Base-by-base conservation (phyloP, 2,329 filamentous ascomycete genomes). In the Trichoderma simmonsii region DNA sequence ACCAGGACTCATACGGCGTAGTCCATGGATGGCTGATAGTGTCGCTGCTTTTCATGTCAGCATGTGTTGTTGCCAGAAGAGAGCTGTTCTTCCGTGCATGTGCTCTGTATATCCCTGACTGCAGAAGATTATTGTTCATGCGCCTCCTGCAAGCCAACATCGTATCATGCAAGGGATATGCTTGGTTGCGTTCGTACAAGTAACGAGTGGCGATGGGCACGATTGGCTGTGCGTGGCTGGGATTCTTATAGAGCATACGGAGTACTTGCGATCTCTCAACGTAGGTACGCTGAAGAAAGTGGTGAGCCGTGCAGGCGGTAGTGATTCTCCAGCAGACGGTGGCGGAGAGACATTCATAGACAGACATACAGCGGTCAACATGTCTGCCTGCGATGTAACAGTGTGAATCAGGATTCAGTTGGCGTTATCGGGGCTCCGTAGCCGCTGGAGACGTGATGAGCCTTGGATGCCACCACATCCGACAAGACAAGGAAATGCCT, bases 401-500 rank as follows among this genome's bases (percentile, higher is more conserved):
- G n/a, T 32, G 28, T 68, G 26, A 39, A 56, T 28, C 28, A 34
- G 8, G 67, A n/a, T 32, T 62, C 30, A 21, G 12, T 51, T 48
- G 12, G 36, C 32, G 24, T 48, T 18, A 18, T 43, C 32, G 32
- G 32, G 32, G 4, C 14, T 57, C 48, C 24, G 54, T 30, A 43
- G 65, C 54, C 24, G n/a, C 34, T n/a, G 65, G 36, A 21, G 54
- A 59, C 11, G 36, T 43, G 54, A 59, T 6, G 24, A 54, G 43
- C 3, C 24, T 32, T 43, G 54, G 24, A 68, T 32, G 14, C 26
- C 26, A 24, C 34, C 65, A 39, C 65, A 32, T 18, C 57, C 32
- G 43, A 63, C 70, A 72, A 72, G 70, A 63, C 70, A 72, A 72
- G 70, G 64, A 63, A 56, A n/a, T 24, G 59, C 57, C 70, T 26